Base-by-base conservation (phyloP, 192 early-diverging fungal species). In the Thamnidium elegans region DNA sequence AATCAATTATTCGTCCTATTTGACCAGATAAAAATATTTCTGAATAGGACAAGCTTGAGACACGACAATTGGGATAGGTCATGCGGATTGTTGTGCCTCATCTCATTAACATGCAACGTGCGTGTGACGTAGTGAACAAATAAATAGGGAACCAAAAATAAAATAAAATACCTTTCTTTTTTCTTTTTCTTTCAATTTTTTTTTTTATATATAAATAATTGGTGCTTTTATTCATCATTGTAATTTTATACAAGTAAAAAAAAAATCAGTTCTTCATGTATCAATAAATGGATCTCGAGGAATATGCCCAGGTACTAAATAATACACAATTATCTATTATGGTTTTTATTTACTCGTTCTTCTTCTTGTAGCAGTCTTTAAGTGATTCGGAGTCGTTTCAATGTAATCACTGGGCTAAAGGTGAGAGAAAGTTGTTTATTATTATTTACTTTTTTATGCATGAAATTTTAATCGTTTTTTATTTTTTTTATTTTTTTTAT, bases 201-300 rank as follows among this genome's bases (percentile, higher is more conserved):
- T n/a, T n/a, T 13, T 47, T n/a, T 30, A 61, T 26, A 61, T 7
- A 61, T 13, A 44, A 6, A 56, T 7, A 26, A 26, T 26, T 26
- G 26, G 26, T 26, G 26, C 26, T 26, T 26, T 26, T 2, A 26
- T 26, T 26, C 26, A 26, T n/a, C 19, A 48, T 4, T 31, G 21
- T 13, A 34, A 47, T 10, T 50, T 58, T 42, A 63, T n/a, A 46
- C n/a, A 17, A 39, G 31, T 32, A n/a, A 32, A 19, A 39, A 32
- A 2, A 17, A 17, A 14, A n/a, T 46, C 21, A 23, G 44, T 26
- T 20, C 48, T 54, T 64, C 51, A 64, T 64, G 50, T 31, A 63
- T 32, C 51, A 64, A 42, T 64, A 64, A 42, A 64, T 64, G 63
- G 54, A 64, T 64, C 63, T 51, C 51, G 63, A 64, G 63, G 26